These are phyloP conservation scores for Lumnitzera littorea DNA, from an alignment of 345 rosid species.

Conservation along the genomic window DNA sequence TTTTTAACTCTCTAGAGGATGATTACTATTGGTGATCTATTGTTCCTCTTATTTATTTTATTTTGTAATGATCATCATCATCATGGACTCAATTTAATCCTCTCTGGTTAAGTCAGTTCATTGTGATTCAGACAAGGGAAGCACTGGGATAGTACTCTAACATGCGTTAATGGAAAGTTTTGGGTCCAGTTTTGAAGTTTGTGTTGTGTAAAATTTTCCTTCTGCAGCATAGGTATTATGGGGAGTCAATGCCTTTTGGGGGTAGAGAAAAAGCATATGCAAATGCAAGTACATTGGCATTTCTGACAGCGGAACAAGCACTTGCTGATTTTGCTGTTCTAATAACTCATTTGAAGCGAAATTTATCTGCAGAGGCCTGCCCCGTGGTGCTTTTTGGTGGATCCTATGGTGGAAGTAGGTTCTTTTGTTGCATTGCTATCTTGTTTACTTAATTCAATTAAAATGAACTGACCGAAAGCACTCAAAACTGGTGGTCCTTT, in stretches of 20 bases:
- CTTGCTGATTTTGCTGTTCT: conserved; percentile 82
- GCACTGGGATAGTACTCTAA: not conserved
- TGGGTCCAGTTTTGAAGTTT: not conserved
- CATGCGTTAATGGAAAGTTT: not conserved
- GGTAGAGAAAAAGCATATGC: conserved; percentile 58
- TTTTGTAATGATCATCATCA: too few species aligned
- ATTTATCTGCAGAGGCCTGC: conserved; percentile 73
- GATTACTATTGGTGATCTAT: too few species aligned
- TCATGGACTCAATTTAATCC: too few species aligned
- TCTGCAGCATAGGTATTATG: conserved; percentile 73
- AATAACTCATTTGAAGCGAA: conserved; percentile 60
- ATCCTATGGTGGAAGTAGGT: conserved; percentile 95
- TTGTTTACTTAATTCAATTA: not conserved
- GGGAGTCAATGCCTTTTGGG: conserved; percentile 72
- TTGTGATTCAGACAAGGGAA: not conserved
- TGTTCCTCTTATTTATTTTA: too few species aligned
- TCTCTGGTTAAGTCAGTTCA: not conserved
- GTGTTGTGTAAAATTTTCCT: not conserved
- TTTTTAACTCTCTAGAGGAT: too few species aligned
- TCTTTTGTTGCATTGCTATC: not conserved
- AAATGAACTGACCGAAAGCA: not conserved
- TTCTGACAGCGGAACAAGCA: conserved; percentile 88
- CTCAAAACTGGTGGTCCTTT: not conserved
- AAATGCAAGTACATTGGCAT: conserved; percentile 57
- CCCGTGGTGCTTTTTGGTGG: conserved; percentile 94